Base-by-base conservation (phyloP, 805 yeast species). In the Wickerhamiella bombiphila region DNA sequence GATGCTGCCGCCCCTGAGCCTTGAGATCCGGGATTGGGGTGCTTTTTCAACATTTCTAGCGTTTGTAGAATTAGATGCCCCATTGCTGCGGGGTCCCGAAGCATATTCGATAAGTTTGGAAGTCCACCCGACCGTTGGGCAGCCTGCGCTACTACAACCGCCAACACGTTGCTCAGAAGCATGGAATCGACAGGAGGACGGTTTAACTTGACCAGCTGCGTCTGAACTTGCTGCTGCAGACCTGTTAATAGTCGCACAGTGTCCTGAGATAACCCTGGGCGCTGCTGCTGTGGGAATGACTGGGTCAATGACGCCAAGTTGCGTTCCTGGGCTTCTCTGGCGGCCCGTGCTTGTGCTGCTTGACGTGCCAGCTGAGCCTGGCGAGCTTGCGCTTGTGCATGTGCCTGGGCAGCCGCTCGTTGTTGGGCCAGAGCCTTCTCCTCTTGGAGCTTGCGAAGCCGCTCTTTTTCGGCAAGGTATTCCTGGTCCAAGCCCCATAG, bases 401-500 rank as follows among this genome's bases (percentile, higher is more conserved):
- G 55, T 29, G 44, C 47, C 35, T 45, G 42, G 22, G 49, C 55
- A 66, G 41, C 41, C 9, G 43, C 46, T 39, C 43, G 56, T 30
- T 43, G 57, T 36, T 48, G 53, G 6, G 51, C 54, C 29, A 47
- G 48, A 18, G 50, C 56, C 43, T 46, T 43, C 42, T 53, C 44
- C 39, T 50, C 56, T 31, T 45, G 49, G 37, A 71, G 72, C 55
- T 73, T 71, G 58, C 80, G 72, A 34, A 68, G 74, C 43, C 68
- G 72, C 53, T 86, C 96, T 57, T 80, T 73, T 49, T 85, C 95
- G 16, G 76, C 76, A 40, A 80, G 72, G 44, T 76, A 82, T 42
- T 74, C 78, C 43, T 83, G 93, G 59, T 91, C 94, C 29, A 91
- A 63, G 3, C 88, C 88, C 93, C 94, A 88, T 22, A 81, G 61